Base-by-base conservation (phyloP, 768 basidiomycete genomes). In the Leccinellum luteum region DNA sequence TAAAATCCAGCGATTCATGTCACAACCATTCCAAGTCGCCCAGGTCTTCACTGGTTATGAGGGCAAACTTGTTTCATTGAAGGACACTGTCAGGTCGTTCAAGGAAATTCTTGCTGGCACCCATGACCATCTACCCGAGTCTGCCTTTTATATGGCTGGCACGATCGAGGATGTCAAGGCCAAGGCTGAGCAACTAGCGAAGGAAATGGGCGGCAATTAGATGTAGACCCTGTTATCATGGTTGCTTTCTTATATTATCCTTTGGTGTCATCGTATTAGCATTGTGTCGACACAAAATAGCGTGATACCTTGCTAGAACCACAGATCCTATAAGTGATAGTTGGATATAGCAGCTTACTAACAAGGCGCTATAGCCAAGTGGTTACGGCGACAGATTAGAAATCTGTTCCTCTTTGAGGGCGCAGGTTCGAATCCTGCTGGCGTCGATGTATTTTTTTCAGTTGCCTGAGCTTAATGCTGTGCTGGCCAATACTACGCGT, bases 1-100 rank as follows among this genome's bases (percentile, higher is more conserved):
- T 76, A 97, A 97, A 82, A 94, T 98, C 71, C 94, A 93, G 75
- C 90, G 94, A 81, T 98, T 98, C 92, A 98, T 99, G 97, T 98
- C 94, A 66, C 95, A 99, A 80, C 97, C 97, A 62, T 99, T 99
- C 94, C 91, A 92, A 74, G 96, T 98, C 74, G 97, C 95, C 57
- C 94, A 98, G 81, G 94, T 97, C 77, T 98, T 98, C 86, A 98
- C 96, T 72, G 96, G 96, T 82, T 95, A 92, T 70, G 95, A 97
- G 82, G 97, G 96, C 72, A 92, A 90, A 75, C 92, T 98, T 60
- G 96, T 99, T 34, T 81, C 95, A 14, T 80, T 99, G 64, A 98
- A 98, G 83, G 95, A 98, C 74, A 95, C 93, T 60, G 75, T 95
- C 70, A 90, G 91, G 66, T 95, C 96, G 43, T 98, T 98, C 89